Evolutionary conservation across 768 basidiomycete genomes (phyloP).

Genomic region (Imleria badia): DNA sequence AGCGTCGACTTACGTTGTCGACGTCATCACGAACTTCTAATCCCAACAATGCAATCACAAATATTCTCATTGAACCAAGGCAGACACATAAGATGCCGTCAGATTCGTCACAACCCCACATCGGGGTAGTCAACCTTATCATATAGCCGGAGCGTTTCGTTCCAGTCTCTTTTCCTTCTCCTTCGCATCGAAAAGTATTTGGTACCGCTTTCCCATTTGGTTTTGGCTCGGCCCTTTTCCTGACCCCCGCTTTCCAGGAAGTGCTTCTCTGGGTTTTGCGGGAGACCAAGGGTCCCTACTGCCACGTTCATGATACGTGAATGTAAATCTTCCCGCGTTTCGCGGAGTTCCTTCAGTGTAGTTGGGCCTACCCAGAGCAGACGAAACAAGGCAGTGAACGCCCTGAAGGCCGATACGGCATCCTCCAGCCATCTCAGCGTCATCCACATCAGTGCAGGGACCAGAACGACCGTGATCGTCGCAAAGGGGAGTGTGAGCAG

Average conservation of each 20-base stretch:
- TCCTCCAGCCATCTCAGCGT: conserved; percentile 88
- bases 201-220: conserved; percentile 66
- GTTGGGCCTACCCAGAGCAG: conserved; percentile 62
- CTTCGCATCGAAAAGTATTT: conserved; percentile 80
- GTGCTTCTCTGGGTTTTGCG: conserved; percentile 65
- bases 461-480: conserved; percentile 51
- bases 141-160: conserved; percentile 78
- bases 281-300: conserved; percentile 55
- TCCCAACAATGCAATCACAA: neutral
- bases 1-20: neutral
- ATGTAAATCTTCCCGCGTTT: conserved; percentile 56
- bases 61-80: neutral
- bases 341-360: conserved; percentile 53
- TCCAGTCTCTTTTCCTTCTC: conserved; percentile 86
- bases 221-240: conserved; percentile 68
- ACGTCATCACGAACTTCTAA: neutral
- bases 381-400: conserved; percentile 59
- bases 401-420: conserved; percentile 74
- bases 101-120: conserved; percentile 34
- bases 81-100: neutral
- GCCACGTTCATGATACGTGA: conserved; percentile 68
- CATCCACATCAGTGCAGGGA: conserved; percentile 87
- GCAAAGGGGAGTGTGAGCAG: conserved; percentile 64
- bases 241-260: conserved; percentile 57
- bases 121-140: conserved; percentile 82